phyloP scores from a whole-genome alignment of 2,329 filamentous ascomycete genomes.

The Penicillium verrucosum region DNA sequence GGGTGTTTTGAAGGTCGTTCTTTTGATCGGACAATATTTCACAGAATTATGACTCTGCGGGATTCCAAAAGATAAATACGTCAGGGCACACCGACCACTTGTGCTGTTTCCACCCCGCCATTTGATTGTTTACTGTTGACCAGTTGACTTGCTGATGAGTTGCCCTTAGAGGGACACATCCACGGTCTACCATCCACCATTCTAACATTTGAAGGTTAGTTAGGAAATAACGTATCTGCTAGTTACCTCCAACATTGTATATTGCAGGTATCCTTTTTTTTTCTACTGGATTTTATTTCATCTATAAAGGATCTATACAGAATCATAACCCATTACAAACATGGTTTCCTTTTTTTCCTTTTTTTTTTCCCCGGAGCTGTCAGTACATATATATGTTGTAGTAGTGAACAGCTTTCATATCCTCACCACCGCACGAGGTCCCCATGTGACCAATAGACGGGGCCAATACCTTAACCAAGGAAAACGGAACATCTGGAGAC shows the following conservation, averaged over 20 bases:
- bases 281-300: background rate
- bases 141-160: background rate
- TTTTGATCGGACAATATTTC: constrained; percentile 27
- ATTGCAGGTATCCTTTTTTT: background rate
- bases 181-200: background rate
- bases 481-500: background rate
- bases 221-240: background rate
- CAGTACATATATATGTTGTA: background rate
- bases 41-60: constrained; percentile 32
- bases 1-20: constrained; percentile 14
- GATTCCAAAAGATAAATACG: constrained; percentile 23
- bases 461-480: background rate
- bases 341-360: background rate
- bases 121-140: background rate
- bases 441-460: background rate
- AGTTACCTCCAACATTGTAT: background rate
- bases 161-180: background rate
- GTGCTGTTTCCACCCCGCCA: constrained; percentile 21
- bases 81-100: constrained; percentile 24
- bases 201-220: background rate
- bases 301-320: background rate
- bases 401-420: background rate
- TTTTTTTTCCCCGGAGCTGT: background rate
- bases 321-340: background rate
- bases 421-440: background rate